A percentile compares a stretch with the other conserved stretches of the same genome.
Evolutionary conservation across 179 eudicot species (phyloP).

Genomic region (Beta macrorhiza): DNA sequence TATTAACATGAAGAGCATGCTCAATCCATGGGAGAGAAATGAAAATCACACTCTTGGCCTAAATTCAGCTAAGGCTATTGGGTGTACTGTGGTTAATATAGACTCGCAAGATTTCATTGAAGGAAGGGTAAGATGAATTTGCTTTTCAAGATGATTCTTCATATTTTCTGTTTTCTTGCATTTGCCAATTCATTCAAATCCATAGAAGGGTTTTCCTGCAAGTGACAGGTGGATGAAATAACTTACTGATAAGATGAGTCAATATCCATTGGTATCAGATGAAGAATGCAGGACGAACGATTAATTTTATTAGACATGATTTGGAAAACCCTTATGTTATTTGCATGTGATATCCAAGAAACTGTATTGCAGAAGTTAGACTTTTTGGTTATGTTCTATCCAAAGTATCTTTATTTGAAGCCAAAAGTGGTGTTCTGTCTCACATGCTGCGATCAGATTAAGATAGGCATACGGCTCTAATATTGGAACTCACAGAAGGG

Average conservation of each 20-base stretch:
- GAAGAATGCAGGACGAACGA: not conserved
- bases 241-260: not conserved
- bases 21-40: constrained; percentile 98
- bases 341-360: not conserved
- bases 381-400: not conserved
- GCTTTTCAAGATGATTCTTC: not conserved
- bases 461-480: not conserved
- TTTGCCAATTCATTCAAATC: not conserved
- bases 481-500: not conserved
- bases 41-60: constrained; percentile 95
- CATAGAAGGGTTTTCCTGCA: not conserved
- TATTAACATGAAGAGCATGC: constrained; percentile 76
- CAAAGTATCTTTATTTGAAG: not conserved
- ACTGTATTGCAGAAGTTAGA: not conserved
- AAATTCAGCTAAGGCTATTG: constrained; percentile 97
- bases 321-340: not conserved
- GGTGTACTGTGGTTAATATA: constrained; percentile 93
- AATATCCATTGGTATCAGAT: not conserved
- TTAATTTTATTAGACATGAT: not conserved
- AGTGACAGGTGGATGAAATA: not conserved
- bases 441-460: not conserved
- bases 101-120: constrained; percentile 95
- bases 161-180: not conserved
- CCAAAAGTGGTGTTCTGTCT: not conserved
- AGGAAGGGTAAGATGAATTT: constrained; percentile 76